phyloP scores from a whole-genome alignment of 1,284 basidiomycete species.

The Trametes sp. region DNA sequence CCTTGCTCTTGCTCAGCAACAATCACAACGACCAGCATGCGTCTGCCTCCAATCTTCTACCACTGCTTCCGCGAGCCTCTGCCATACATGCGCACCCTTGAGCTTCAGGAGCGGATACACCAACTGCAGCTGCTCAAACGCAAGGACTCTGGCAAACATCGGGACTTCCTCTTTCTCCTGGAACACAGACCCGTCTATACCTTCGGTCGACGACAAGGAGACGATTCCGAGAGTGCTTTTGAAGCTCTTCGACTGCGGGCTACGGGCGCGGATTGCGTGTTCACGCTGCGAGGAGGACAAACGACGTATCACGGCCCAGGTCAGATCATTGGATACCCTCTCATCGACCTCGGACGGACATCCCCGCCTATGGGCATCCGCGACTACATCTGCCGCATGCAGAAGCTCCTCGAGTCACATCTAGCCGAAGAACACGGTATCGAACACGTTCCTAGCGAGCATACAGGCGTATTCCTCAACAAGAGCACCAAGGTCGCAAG shows the following conservation, averaged over 20 bases:
- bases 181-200: slow-evolving; percentile 97
- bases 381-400: slow-evolving; percentile 78
- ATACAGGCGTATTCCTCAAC: slow-evolving; percentile 83
- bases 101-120: slow-evolving; percentile 76
- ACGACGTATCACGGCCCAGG: slow-evolving; percentile 98
- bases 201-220: slow-evolving; percentile 80
- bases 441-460: slow-evolving; percentile 59
- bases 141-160: slow-evolving; percentile 51
- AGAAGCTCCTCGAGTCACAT: slow-evolving; percentile 67
- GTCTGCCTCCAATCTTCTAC: slow-evolving; percentile 70
- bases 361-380: slow-evolving; percentile 57
- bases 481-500: slow-evolving; percentile 83
- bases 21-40: slow-evolving; percentile 17
- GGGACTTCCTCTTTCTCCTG: slow-evolving; percentile 75
- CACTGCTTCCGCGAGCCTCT: slow-evolving; percentile 79
- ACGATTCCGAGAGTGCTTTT: slow-evolving; percentile 60
- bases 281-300: slow-evolving; percentile 89
- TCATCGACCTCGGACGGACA: slow-evolving; percentile 80
- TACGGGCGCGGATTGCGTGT: slow-evolving; percentile 89
- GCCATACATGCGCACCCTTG: slow-evolving; percentile 74
- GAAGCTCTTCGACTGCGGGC: slow-evolving; percentile 74
- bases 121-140: slow-evolving; percentile 64
- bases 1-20: background rate
- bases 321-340: slow-evolving; percentile 95
- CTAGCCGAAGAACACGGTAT: slow-evolving; percentile 66